Percentiles rank a stretch among this genome's conserved stretches.
Evolutionary conservation across 1,139 yeast genomes (phyloP).

Genomic region (Sugiyamaella grinbergsii): DNA sequence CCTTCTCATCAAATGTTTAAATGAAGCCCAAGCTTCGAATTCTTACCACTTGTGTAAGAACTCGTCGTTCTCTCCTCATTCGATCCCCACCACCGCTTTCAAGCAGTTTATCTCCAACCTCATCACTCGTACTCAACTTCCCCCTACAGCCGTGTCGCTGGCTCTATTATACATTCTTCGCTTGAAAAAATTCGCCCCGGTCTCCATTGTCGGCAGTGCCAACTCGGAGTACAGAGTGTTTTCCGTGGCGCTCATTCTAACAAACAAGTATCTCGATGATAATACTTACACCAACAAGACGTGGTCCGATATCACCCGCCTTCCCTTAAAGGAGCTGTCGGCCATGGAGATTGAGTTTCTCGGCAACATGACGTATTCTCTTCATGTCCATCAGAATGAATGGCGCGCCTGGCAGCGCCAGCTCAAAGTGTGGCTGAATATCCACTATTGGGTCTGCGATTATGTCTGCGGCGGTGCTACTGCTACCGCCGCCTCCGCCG

Average conservation of each 20-base stretch:
- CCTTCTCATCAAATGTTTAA: slow-evolving; percentile 25
- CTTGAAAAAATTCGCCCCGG: slow-evolving; percentile 35
- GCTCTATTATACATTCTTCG: slow-evolving; percentile 44
- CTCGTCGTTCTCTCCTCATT: slow-evolving; percentile 21
- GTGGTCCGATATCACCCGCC: slow-evolving; percentile 90
- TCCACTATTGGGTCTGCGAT: slow-evolving; percentile 27
- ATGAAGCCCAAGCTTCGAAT: slow-evolving; percentile 21
- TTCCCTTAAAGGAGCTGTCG: slow-evolving; percentile 60
- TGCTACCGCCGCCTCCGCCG: slow-evolving; percentile 9
- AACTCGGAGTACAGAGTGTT: slow-evolving; percentile 58
- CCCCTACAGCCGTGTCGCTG: slow-evolving; percentile 41
- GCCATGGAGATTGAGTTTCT: slow-evolving; percentile 57
- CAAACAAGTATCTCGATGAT: slow-evolving; percentile 92
- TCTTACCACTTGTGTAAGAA: slow-evolving; percentile 8
- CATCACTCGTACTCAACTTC: slow-evolving; percentile 41
- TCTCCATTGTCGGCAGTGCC: slow-evolving; percentile 39
- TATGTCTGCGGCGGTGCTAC: slow-evolving; percentile 2
- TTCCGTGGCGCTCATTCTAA: slow-evolving; percentile 70
- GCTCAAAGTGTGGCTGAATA: slow-evolving; percentile 33
- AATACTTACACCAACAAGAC: slow-evolving; percentile 89
- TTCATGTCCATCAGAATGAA: slow-evolving; percentile 34
- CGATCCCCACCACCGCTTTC: slow-evolving; percentile 30
- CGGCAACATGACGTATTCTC: slow-evolving; percentile 38
- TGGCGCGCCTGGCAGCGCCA: slow-evolving; percentile 40
- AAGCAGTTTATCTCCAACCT: slow-evolving; percentile 36